Conservation (phyloP, 176 grass and related monocot genomes). For the Zoysia pacifica region DNA sequence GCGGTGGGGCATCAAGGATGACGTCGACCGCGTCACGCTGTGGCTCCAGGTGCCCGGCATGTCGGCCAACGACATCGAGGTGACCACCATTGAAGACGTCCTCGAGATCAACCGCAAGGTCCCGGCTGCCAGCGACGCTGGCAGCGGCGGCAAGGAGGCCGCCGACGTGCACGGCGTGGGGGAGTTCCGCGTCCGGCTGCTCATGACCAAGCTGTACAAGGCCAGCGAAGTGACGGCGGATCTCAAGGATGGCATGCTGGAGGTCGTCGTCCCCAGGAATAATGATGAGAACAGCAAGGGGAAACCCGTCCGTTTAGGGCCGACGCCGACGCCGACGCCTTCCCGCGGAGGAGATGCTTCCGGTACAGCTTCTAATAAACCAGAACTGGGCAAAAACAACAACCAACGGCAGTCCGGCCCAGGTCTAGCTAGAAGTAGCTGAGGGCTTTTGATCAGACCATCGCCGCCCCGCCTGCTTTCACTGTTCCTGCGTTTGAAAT, state of each 20-base stretch:
- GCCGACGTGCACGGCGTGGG: conserved; percentile 35
- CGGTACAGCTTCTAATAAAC: not conserved
- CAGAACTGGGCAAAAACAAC: not conserved
- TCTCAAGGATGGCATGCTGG: conserved; percentile 42
- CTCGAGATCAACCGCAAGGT: conserved; percentile 36
- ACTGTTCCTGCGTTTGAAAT: too few species aligned
- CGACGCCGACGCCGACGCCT: not conserved
- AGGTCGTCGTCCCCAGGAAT: conserved; percentile 19
- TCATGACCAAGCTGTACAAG: conserved; percentile 32
- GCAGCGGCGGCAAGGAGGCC: not conserved
- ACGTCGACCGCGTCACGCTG: not conserved
- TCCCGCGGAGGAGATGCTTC: not conserved
- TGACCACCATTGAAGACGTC: conserved; percentile 1
- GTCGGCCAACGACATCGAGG: conserved; percentile 23
- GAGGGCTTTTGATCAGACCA: too few species aligned
- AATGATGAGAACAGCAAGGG: not conserved
- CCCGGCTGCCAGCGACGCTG: not conserved
- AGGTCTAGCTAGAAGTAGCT: too few species aligned
- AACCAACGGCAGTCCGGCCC: too few species aligned
- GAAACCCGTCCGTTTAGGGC: not conserved
- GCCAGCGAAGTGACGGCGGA: not conserved
- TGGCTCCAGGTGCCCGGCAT: conserved; percentile 43
- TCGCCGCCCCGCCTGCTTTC: too few species aligned
- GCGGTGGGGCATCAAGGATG: conserved; percentile 43
- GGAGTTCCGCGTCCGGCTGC: conserved; percentile 29